phyloP scores from a whole-genome alignment of 139 green algal species.

The Tetradesmus lagerheimii region DNA sequence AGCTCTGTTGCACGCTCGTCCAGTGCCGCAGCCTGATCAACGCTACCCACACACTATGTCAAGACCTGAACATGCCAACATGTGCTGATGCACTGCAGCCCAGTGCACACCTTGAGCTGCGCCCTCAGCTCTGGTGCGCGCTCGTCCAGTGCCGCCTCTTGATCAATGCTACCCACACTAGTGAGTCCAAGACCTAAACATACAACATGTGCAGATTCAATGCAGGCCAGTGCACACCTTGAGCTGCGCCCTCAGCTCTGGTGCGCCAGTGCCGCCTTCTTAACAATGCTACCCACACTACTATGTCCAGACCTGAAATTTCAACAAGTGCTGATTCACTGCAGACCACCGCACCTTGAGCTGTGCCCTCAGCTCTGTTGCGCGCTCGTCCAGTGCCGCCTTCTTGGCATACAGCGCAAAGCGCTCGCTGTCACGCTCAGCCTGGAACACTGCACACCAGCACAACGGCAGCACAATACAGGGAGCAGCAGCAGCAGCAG shows the following conservation, averaged over 20 bases:
- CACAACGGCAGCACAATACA: constrained; percentile 16
- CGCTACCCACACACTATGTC: no score
- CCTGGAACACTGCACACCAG: constrained; percentile 54
- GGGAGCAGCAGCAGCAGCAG: not conserved
- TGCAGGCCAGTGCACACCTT: no score
- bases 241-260: constrained; percentile 50
- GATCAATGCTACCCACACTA: not conserved
- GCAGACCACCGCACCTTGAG: constrained; percentile 35
- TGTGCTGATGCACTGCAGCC: no score
- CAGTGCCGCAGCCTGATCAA: constrained; percentile 52
- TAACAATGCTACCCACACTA: not conserved
- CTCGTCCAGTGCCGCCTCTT: constrained; percentile 51
- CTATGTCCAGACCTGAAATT: no score
- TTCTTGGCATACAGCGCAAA: constrained; percentile 62
- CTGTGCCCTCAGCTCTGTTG: constrained; percentile 41
- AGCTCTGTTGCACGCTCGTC: constrained; percentile 41
- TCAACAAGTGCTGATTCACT: constrained; percentile 7
- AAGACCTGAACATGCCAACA: no score
- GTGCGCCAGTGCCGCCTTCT: constrained; percentile 45
- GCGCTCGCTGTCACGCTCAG: constrained; percentile 61
- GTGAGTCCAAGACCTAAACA: no score
- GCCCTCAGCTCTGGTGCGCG: constrained; percentile 40
- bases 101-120: constrained; percentile 47
- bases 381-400: constrained; percentile 52
- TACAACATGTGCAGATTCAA: no score